Percentiles rank a stretch among this genome's conserved stretches.
These are phyloP conservation scores for Prunus yedoensis DNA, from an alignment of 331 rosid species.

Conservation along the genomic window DNA sequence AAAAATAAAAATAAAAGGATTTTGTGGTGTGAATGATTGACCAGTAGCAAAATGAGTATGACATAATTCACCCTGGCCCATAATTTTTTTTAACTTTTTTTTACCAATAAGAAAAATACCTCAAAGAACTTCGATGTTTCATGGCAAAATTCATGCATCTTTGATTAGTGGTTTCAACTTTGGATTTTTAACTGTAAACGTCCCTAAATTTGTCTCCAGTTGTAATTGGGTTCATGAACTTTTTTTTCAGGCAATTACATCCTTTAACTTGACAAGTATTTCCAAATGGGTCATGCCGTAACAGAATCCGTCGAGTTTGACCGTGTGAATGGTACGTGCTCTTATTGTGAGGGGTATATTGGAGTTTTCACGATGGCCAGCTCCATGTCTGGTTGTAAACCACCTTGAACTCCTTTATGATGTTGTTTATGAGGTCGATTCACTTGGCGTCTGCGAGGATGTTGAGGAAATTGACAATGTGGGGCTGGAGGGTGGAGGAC, in stretches of 20 bases:
- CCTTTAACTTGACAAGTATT: fast-evolving
- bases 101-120: not conserved
- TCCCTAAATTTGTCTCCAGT: too few relatives aligned
- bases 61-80: too few relatives aligned
- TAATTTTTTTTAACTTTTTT: too few relatives aligned
- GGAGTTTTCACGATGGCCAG: slow-evolving; percentile 50
- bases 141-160: not conserved
- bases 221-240: too few relatives aligned
- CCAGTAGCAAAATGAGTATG: too few relatives aligned
- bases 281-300: too few relatives aligned
- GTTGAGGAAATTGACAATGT: slow-evolving; percentile 67
- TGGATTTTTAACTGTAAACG: too few relatives aligned
- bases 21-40: too few relatives aligned
- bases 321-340: too few relatives aligned
- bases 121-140: not conserved
- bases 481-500: slow-evolving; percentile 46
- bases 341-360: too few relatives aligned
- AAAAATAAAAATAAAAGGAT: not conserved
- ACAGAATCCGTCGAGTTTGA: too few relatives aligned
- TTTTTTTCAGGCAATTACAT: too few relatives aligned
- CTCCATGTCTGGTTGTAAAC: slow-evolving; percentile 69
- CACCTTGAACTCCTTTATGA: slow-evolving; percentile 58
- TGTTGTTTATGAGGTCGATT: slow-evolving; percentile 50
- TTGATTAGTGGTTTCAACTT: not conserved
- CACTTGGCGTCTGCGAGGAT: slow-evolving; percentile 55